Percentiles rank a stretch among this genome's conserved stretches.
phyloP scores from a whole-genome alignment of 1,284 basidiomycete species.

The Papiliotrema fonsecae region DNA sequence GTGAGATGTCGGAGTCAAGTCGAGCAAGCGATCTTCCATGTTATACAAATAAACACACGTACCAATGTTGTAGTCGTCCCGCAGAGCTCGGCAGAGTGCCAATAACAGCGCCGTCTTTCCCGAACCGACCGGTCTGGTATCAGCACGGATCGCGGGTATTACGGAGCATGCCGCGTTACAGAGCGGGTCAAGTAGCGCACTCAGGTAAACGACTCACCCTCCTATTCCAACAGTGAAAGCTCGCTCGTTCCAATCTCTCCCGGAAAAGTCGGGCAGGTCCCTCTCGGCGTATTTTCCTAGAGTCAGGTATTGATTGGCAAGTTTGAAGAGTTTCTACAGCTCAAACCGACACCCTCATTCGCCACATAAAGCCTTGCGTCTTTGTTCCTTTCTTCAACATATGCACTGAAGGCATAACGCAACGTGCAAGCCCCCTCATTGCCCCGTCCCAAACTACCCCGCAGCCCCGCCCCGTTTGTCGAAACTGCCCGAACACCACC shows the following conservation, averaged over 20 bases:
- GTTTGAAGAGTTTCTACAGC: too few relatives aligned
- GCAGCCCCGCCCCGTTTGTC: too few relatives aligned
- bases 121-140: slow-evolving; percentile 79
- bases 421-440: too few relatives aligned
- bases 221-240: slow-evolving; percentile 97
- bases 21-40: too few relatives aligned
- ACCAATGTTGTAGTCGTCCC: slow-evolving; percentile 87
- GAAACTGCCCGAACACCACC: too few relatives aligned
- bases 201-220: slow-evolving; percentile 57
- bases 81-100: slow-evolving; percentile 78
- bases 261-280: slow-evolving; percentile 82
- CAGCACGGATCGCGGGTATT: not conserved
- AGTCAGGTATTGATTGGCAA: slow-evolving; percentile 6
- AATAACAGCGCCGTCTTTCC: slow-evolving; percentile 95
- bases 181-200: not conserved
- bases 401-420: not conserved
- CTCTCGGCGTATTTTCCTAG: slow-evolving; percentile 86
- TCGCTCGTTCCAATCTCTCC: slow-evolving; percentile 82
- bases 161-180: not conserved
- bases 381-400: not conserved
- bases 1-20: not conserved
- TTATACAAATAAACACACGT: too few relatives aligned
- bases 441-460: too few relatives aligned
- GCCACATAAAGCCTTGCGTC: too few relatives aligned
- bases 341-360: too few relatives aligned